These are phyloP conservation scores for Aspergillus saccharolyticus DNA, from an alignment of 495 filamentous ascomycete genomes.

Conservation along the genomic window DNA sequence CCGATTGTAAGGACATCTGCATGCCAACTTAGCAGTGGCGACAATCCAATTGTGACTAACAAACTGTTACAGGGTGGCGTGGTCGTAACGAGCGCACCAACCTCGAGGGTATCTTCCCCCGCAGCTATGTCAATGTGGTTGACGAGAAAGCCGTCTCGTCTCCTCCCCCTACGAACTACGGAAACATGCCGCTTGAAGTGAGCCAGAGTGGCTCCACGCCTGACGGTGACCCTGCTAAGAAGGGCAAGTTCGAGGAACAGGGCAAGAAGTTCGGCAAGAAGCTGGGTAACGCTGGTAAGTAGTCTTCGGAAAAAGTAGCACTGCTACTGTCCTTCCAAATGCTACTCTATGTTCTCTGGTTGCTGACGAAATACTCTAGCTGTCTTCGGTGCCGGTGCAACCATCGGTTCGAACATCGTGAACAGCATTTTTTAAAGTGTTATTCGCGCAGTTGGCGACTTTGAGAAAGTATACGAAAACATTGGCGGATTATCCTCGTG, in stretches of 20 bases:
- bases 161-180: constrained; percentile 42
- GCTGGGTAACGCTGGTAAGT: constrained; percentile 52
- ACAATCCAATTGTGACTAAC: constrained; percentile 14
- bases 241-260: constrained; percentile 46
- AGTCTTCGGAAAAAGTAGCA: neutral
- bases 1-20: constrained; percentile 64
- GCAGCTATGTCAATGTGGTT: constrained; percentile 70
- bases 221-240: constrained; percentile 22
- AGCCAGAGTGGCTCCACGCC: constrained; percentile 38
- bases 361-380: constrained; percentile 29
- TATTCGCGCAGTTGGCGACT: neutral
- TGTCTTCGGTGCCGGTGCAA: constrained; percentile 81
- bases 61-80: constrained; percentile 58
- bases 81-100: constrained; percentile 77
- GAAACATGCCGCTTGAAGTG: constrained; percentile 50
- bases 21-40: neutral
- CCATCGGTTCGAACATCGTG: constrained; percentile 86
- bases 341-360: neutral
- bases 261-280: constrained; percentile 57
- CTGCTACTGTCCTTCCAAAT: neutral
- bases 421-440: constrained; percentile 75
- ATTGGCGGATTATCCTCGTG: neutral
- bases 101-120: constrained; percentile 84
- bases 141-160: constrained; percentile 35
- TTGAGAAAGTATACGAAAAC: neutral